Evolutionary conservation across 2,329 filamentous ascomycete genomes (phyloP), one percentile per base, ranked within the genome.

Genomic region (Cladosporium sp.): DNA sequence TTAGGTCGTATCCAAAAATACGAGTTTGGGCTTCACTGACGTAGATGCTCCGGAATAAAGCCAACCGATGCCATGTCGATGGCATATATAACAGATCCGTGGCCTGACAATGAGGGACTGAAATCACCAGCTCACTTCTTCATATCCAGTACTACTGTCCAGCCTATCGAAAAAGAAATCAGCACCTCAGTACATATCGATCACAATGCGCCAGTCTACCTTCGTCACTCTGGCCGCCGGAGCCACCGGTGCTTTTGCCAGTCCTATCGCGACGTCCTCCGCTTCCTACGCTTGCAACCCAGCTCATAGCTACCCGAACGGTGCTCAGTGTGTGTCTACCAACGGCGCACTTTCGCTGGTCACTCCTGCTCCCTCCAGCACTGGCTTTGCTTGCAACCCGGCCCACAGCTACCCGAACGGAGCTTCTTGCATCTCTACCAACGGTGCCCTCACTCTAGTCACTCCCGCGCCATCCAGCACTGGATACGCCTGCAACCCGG

Each of bases 271-370:
- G 9, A 31, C 46, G 32, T 34, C 49, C 28, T 37, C 51, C 19
- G 50, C 56, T 1, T 31, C 16, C 38, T 63, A 59, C 44, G 56
- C 48, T 16, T 63, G 61, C 42, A 61, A 61, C 46, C 60, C 60
- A 37, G 61, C 58, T 16, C 60, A 60, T 50, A 13, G 43, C 34
- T 58, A 64, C 46, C 58, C 59, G 1, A 44, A 54, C 34, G 60
- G 59, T 8, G 55, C 55, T 18, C 56, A 40, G 18, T 62, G 61
- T 44, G 46, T 57, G 33, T 57, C 56, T 6, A 55, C 54, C 37
- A 46, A 52, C 14, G 60, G 60, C 16, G 43, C 49, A 3, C 42
- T 60, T 13, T 54, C 56, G 6, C 32, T 62, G 14, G 59, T 61
- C n/a, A 53, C 53, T 16, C 52, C 54, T 8, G 41, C 49, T 4